Base-by-base conservation (phyloP, 2,329 filamentous ascomycete genomes). In the Beauveria sp. region DNA sequence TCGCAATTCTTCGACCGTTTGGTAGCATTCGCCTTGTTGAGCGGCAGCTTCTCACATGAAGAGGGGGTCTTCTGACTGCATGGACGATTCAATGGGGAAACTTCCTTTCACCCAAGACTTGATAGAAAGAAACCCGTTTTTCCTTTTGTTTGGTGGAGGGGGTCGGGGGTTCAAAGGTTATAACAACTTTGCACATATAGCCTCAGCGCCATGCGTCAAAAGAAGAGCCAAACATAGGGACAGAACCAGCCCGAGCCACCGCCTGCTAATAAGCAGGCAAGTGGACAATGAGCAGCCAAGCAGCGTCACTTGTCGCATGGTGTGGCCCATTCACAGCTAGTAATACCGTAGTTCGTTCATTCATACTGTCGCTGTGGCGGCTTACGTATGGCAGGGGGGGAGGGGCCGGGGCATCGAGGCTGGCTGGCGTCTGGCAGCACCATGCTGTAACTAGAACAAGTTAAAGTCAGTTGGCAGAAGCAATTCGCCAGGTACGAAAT, bases 131-230 rank as follows among this genome's bases (percentile, higher is more conserved):
- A 16, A n/a, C 18, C n/a, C 53, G 12, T 2, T 55, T 24, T 20
- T 4, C 8, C 9, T 22, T 30, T 28, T 18, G 42, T n/a, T 40
- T 47, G 40, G 47, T 51, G 56, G 56, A 59, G 47, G 47, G 57
- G 7, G 28, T 28, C 34, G 56, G 56, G 56, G 56, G 22, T 52
- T 8, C 8, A 30, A 30, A 9, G 28, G 28, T 30, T 30, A 30
- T 30, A 52, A 52, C 38, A 51, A n/a, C 57, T 53, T 59, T 59
- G 47, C 57, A 43, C 49, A 51, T 52, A 16, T 34, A 59, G 57
- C 14, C 30, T 38, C 38, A 53, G 57, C 57, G 57, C 49, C 57
- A 52, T 52, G 49, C 49, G 45, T n/a, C 18, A 45, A 26, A 57
- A 50, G 45, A 45, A 50, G 40, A 34, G 30, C 57, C 57, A 53